These are phyloP conservation scores for Pyrenula massariospora DNA, from an alignment of 495 filamentous ascomycete species.

Conservation along the genomic window DNA sequence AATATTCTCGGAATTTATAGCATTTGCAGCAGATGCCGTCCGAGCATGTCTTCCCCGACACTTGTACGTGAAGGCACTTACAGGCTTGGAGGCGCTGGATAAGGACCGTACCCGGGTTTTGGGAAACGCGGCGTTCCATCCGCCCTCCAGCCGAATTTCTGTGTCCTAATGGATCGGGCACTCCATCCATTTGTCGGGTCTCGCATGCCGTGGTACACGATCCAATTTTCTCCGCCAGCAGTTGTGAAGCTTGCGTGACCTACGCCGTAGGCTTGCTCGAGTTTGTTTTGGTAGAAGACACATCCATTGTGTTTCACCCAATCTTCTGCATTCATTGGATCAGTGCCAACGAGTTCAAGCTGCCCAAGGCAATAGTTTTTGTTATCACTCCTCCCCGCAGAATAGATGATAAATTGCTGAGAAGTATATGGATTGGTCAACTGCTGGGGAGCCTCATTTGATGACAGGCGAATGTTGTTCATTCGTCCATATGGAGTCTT, in stretches of 20 bases:
- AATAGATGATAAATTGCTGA: conserved; percentile 35
- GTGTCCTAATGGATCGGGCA: conserved; percentile 24
- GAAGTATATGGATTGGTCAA: conserved; percentile 32
- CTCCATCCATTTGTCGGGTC: conserved; percentile 20
- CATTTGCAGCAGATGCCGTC: too few relatives aligned
- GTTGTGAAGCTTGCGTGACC: conserved; percentile 36
- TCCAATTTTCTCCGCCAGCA: conserved; percentile 30
- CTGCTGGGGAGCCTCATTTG: conserved; percentile 37
- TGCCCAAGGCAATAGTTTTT: conserved; percentile 28
- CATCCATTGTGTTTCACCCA: conserved; percentile 34
- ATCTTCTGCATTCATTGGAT: conserved; percentile 35
- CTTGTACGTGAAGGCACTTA: too few relatives aligned
- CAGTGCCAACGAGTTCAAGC: conserved; percentile 31
- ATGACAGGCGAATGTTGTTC: conserved; percentile 22
- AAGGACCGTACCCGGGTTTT: conserved; percentile 24
- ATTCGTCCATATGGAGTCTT: conserved; percentile 31
- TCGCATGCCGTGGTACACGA: conserved; percentile 37
- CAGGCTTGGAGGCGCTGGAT: too few relatives aligned
- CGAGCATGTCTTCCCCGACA: too few relatives aligned
- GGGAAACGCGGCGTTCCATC: conserved; percentile 25
- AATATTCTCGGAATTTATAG: too few relatives aligned
- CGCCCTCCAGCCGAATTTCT: conserved; percentile 24
- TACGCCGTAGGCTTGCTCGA: conserved; percentile 27
- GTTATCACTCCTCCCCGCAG: conserved; percentile 33
- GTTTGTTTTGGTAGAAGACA: conserved; percentile 37